phyloP scores from a whole-genome alignment of 805 yeast genomes.

The Cyberlindnera euphorbiae region DNA sequence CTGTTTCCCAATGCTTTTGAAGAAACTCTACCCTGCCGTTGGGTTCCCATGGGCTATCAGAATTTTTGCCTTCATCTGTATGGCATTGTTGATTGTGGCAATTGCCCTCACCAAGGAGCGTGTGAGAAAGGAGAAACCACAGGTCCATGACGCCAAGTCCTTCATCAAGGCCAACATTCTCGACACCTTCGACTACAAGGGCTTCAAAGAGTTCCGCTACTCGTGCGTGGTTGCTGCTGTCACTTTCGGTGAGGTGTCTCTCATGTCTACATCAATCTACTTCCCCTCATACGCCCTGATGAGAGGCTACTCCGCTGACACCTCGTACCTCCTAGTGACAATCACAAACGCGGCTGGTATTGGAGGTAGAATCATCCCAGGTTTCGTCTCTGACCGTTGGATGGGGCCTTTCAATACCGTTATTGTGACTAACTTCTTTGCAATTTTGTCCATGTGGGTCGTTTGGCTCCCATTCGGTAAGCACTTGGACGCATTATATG shows the following conservation, averaged over 20 bases:
- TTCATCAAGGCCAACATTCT: slow-evolving; percentile 20
- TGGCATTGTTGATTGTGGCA: slow-evolving; percentile 34
- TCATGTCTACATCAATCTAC: slow-evolving; percentile 43
- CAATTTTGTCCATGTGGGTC: slow-evolving; percentile 23
- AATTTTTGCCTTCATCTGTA: slow-evolving; percentile 43
- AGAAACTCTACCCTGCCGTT: slow-evolving; percentile 42
- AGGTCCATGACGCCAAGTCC: slow-evolving; percentile 2
- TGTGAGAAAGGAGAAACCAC: slow-evolving; percentile 20
- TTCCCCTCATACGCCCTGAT: slow-evolving; percentile 50
- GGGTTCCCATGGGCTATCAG: slow-evolving; percentile 62
- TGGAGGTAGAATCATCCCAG: slow-evolving; percentile 42
- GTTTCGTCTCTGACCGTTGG: slow-evolving; percentile 37
- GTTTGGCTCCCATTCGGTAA: slow-evolving; percentile 42
- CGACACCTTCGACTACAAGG: slow-evolving; percentile 34
- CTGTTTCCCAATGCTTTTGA: slow-evolving; percentile 49
- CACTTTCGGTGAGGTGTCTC: slow-evolving; percentile 31
- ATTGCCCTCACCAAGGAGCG: slow-evolving; percentile 38
- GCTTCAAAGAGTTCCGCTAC: slow-evolving; percentile 26
- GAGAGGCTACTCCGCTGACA: slow-evolving; percentile 38
- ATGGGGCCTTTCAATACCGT: slow-evolving; percentile 52
- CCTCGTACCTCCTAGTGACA: slow-evolving; percentile 44
- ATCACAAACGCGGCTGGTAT: slow-evolving; percentile 43
- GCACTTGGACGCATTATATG: slow-evolving; percentile 33
- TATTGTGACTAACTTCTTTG: slow-evolving; percentile 29
- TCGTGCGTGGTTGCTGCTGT: slow-evolving; percentile 37